Evolutionary conservation across 1,284 basidiomycete species (phyloP).

Genomic region (Pseudozyma flocculosa): DNA sequence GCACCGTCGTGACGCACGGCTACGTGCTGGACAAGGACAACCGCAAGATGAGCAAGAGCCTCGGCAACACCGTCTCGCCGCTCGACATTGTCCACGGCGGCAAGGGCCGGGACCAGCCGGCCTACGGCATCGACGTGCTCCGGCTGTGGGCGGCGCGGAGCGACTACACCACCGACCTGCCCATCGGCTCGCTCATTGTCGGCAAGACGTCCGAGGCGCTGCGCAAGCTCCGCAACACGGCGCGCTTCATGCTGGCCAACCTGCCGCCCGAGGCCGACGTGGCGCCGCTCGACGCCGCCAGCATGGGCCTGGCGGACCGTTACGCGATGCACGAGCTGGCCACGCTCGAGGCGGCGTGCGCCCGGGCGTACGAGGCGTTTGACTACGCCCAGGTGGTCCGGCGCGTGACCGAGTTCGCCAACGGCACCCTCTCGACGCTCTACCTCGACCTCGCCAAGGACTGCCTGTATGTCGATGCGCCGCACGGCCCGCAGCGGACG

Average conservation of each 20-base stretch:
- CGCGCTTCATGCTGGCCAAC: constrained; percentile 87
- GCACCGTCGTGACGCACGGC: constrained; percentile 86
- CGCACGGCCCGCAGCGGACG: constrained; percentile 65
- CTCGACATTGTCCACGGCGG: constrained; percentile 77
- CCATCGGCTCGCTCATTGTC: constrained; percentile 78
- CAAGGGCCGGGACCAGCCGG: constrained; percentile 65
- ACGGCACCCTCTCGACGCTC: constrained; percentile 63
- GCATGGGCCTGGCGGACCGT: constrained; percentile 56
- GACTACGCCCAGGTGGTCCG: constrained; percentile 74
- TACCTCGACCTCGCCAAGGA: constrained; percentile 95
- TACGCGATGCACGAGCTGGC: constrained; percentile 84
- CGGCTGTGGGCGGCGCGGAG: constrained; percentile 89
- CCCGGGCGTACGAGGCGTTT: constrained; percentile 71
- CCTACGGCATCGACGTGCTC: constrained; percentile 82
- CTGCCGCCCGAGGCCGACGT: constrained; percentile 19
- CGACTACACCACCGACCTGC: constrained; percentile 85
- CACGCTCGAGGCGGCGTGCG: constrained; percentile 68
- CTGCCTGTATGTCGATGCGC: constrained; percentile 74
- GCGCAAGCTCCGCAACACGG: constrained; percentile 83
- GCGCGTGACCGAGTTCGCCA: constrained; percentile 60
- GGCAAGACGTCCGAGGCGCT: constrained; percentile 75
- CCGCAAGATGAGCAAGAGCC: constrained; percentile 97
- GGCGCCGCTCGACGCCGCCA: constrained; percentile 7
- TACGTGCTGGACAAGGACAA: constrained; percentile 91
- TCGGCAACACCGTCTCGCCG: constrained; percentile 89